Evolutionary conservation across 2,329 filamentous ascomycete genomes (phyloP).

Genomic region (Endoconidiophora polonica): DNA sequence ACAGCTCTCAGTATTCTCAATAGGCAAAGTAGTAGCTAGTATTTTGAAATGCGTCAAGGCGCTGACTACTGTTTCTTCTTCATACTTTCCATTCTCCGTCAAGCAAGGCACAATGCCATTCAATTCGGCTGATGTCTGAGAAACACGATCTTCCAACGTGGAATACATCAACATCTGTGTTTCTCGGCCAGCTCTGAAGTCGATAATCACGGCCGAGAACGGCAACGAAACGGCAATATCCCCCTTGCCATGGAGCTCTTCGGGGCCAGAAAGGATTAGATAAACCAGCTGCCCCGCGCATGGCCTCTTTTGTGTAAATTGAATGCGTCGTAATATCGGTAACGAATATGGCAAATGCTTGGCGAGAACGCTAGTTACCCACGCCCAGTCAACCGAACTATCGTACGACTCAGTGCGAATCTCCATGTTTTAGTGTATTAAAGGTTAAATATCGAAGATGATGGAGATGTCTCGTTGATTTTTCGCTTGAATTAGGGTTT

Average conservation of each 20-base stretch:
- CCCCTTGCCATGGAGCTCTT: constrained; percentile 2
- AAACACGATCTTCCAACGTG: constrained; percentile 26
- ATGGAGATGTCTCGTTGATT: too few relatives aligned
- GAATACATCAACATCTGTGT: constrained; percentile 50
- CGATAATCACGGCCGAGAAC: constrained; percentile 44
- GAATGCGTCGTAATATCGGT: constrained; percentile 44
- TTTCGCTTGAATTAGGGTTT: too few relatives aligned
- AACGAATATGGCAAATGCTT: constrained; percentile 40
- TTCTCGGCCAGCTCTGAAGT: constrained; percentile 42
- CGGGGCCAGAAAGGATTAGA: constrained; percentile 23
- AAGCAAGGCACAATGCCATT: background rate
- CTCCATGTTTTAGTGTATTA: background rate
- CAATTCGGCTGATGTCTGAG: constrained; percentile 4
- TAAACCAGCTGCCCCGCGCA: background rate
- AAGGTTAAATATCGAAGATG: too few relatives aligned
- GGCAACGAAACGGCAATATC: background rate
- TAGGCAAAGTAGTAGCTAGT: constrained; percentile 17
- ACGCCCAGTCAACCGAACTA: constrained; percentile 1
- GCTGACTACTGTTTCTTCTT: constrained; percentile 21
- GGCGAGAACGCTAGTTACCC: constrained; percentile 23
- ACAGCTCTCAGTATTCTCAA: constrained; percentile 13
- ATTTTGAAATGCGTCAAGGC: constrained; percentile 19
- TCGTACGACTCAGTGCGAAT: background rate
- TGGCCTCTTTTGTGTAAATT: constrained; percentile 26
- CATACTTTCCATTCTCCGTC: constrained; percentile 14